Evolutionary conservation across 2,329 filamentous ascomycete species (phyloP), one percentile per base, ranked within the genome.

Genomic region (Sporothrix mexicana): DNA sequence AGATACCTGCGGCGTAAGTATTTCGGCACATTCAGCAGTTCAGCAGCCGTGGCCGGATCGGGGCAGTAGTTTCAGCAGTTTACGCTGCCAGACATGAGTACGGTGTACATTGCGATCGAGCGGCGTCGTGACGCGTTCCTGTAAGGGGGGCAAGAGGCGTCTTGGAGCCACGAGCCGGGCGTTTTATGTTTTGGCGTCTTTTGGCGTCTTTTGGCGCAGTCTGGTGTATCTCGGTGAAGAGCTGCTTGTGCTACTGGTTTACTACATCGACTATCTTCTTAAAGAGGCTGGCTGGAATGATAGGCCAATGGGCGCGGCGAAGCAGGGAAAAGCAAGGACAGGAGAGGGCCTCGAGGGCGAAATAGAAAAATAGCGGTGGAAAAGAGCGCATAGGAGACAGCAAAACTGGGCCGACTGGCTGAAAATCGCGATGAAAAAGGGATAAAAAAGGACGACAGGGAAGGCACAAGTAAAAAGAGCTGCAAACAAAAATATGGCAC

Each of bases 271-370:
- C 7, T 36, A 36, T 36, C 30, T 36, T 6, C 30, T 36, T 36
- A 36, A 36, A 36, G 30, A 36, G 36, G 41, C 5, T 3, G 20
- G 20, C n/a, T 66, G 41, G 61, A 66, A 66, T 66, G 61, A 47
- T 25, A 20, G 61, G 36, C 61, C 61, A 66, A 66, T 66, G 41
- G 41, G 23, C n/a, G 41, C n/a, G 0, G 2, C 41, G 41, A 47
- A 64, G 25, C 59, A 64, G 36, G 59, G 41, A 64, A 64, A n/a
- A 45, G 20, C 61, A 66, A 66, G 36, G 61, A n/a, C 15, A 66
- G 41, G 4, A 45, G 3, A 25, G 61, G 20, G 30, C 30, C 30
- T 15, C 10, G 20, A 17, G 41, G 17, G 41, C 30, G 30, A 36
- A 36, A 12, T 12, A 20, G n/a, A 25, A 45, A 12, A 45, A 9